These are phyloP conservation scores for Paraglomus occultum DNA, from an alignment of 192 early-diverging fungal species.

Conservation along the genomic window DNA sequence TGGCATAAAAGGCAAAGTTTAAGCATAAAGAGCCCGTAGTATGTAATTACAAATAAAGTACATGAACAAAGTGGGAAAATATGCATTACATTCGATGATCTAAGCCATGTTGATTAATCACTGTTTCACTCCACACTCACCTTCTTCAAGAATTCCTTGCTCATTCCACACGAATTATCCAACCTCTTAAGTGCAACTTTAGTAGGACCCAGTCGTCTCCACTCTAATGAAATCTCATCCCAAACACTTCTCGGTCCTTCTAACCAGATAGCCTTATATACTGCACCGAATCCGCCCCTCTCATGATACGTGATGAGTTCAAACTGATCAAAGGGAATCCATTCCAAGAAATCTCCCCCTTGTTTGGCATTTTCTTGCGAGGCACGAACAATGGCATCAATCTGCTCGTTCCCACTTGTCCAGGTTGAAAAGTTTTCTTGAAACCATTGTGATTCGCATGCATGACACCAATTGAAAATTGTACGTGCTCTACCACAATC, in stretches of 20 bases:
- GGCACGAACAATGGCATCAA: constrained; percentile 10
- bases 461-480: neutral
- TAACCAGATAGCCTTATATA: constrained; percentile 12
- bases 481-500: neutral
- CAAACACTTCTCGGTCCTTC: constrained; percentile 1
- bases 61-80: no score
- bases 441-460: constrained; percentile 4
- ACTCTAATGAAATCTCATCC: neutral
- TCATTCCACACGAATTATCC: neutral
- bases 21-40: no score
- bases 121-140: neutral
- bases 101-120: no score
- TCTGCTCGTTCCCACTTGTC: constrained; percentile 8
- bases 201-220: neutral
- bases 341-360: neutral
- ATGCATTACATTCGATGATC: no score
- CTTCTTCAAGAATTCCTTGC: neutral
- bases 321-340: constrained; percentile 25
- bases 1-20: no score
- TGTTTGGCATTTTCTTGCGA: neutral
- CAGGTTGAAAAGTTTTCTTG: neutral
- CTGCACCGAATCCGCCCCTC: neutral
- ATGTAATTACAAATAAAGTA: no score
- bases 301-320: neutral
- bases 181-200: constrained; percentile 3